Evolutionary conservation across 148 eudicot genomes (phyloP).

Genomic region (Cornus suecica): DNA sequence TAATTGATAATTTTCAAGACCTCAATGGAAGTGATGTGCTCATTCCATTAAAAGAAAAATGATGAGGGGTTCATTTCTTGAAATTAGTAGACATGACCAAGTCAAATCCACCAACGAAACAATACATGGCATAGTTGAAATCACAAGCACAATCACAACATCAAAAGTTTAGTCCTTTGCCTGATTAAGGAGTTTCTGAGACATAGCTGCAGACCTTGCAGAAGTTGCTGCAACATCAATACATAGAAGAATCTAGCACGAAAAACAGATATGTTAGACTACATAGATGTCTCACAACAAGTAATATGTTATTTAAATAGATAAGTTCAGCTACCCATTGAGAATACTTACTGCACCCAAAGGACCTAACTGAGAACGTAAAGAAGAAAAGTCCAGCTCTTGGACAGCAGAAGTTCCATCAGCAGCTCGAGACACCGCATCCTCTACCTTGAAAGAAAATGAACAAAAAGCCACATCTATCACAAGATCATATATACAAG

Average conservation of each 20-base stretch:
- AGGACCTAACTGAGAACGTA: constrained; percentile 84
- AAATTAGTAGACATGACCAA: neutral
- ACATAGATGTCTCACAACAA: neutral
- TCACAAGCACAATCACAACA: neutral
- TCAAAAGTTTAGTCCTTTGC: constrained; percentile 31
- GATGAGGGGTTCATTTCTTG: too few relatives aligned
- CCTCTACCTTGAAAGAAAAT: constrained; percentile 59
- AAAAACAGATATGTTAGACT: constrained; percentile 10
- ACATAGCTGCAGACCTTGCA: constrained; percentile 58
- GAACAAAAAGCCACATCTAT: constrained; percentile 3
- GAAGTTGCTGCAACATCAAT: constrained; percentile 91
- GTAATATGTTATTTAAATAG: neutral
- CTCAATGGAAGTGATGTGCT: neutral
- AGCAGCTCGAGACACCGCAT: constrained; percentile 87
- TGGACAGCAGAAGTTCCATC: constrained; percentile 64
- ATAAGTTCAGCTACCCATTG: neutral
- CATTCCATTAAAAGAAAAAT: neutral
- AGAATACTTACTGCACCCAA: constrained; percentile 66
- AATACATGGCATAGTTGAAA: neutral
- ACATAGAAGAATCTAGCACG: constrained; percentile 78
- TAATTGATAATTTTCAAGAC: neutral
- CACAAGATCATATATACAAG: neutral
- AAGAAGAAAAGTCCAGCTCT: constrained; percentile 75
- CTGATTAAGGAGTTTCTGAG: constrained; percentile 82
- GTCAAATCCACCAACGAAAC: neutral